phyloP scores from a whole-genome alignment of 2,329 filamentous ascomycete species.

The Geosmithia putterillii region DNA sequence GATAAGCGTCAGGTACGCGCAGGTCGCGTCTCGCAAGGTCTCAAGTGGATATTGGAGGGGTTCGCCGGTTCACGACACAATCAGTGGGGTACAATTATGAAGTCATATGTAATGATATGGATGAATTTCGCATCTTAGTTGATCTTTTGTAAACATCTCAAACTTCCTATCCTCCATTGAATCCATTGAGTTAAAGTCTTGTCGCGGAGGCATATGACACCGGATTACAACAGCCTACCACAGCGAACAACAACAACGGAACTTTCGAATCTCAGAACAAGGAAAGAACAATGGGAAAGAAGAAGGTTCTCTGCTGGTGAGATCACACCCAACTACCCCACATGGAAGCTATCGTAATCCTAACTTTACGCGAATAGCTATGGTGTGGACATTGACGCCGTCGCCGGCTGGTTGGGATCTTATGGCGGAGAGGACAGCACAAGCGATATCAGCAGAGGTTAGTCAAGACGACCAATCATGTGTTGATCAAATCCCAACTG shows the following conservation, averaged over 20 bases:
- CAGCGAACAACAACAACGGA: background rate
- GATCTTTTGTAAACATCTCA: no score
- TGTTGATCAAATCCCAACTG: slow-evolving; percentile 32
- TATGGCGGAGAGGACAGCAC: slow-evolving; percentile 3
- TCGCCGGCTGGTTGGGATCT: slow-evolving; percentile 41
- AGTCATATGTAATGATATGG: no score
- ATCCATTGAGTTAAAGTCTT: no score
- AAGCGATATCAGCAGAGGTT: slow-evolving; percentile 1
- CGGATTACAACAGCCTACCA: no score
- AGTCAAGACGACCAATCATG: background rate
- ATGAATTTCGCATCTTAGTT: no score
- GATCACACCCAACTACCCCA: background rate
- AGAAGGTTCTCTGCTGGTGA: slow-evolving; percentile 11
- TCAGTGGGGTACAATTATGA: background rate
- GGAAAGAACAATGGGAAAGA: slow-evolving; percentile 9
- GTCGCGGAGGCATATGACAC: no score
- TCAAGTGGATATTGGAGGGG: background rate
- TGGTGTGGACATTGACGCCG: slow-evolving; percentile 36
- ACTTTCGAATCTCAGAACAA: background rate
- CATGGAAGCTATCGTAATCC: background rate
- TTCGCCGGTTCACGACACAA: background rate
- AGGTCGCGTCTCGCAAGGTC: background rate
- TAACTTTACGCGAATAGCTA: slow-evolving; percentile 1
- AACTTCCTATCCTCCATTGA: no score
- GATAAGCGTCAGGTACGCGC: background rate